These are phyloP conservation scores for Claviceps sp. DNA, from an alignment of 2,329 filamentous ascomycete species.

Conservation along the genomic window DNA sequence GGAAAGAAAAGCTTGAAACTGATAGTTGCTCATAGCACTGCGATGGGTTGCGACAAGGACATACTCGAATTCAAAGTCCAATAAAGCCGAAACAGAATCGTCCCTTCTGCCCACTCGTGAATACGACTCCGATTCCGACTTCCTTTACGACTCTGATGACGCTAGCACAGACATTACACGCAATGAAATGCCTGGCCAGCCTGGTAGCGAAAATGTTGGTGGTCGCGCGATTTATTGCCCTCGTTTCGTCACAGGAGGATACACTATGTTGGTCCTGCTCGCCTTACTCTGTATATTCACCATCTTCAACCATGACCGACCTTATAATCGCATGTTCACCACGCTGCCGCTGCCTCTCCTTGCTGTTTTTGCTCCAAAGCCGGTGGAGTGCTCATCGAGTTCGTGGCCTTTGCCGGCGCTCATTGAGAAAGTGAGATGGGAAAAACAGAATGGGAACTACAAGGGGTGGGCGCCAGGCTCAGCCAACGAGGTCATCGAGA, in stretches of 20 bases:
- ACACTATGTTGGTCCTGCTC: slow-evolving; percentile 9
- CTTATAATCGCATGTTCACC: slow-evolving; percentile 18
- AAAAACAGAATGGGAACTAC: slow-evolving; percentile 14
- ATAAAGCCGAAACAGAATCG: slow-evolving; percentile 1
- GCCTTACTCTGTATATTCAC: slow-evolving; percentile 11
- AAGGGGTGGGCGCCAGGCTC: slow-evolving; percentile 20
- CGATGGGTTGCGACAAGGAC: slow-evolving; percentile 1
- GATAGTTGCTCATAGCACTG: not conserved
- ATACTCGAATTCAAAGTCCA: not conserved
- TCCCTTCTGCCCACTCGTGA: slow-evolving; percentile 5
- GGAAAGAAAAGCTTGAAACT: not conserved
- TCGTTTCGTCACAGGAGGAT: slow-evolving; percentile 7
- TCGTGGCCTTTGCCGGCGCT: slow-evolving; percentile 19
- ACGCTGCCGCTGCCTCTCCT: slow-evolving; percentile 19
- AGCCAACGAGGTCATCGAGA: slow-evolving; percentile 11
- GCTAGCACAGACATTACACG: not conserved
- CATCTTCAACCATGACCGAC: slow-evolving; percentile 16
- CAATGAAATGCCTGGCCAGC: not conserved
- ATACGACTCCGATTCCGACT: slow-evolving; percentile 2
- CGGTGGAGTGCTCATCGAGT: slow-evolving; percentile 15
- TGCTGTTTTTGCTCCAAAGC: slow-evolving; percentile 14
- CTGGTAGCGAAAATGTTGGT: slow-evolving; percentile 2
- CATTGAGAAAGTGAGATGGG: slow-evolving; percentile 14
- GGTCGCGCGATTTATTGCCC: slow-evolving; percentile 7
- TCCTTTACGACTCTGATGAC: slow-evolving; percentile 5